Percentiles rank a stretch among this genome's conserved stretches.
Conservation (phyloP, 2,329 filamentous ascomycete genomes). For the Nemania bipapillata region DNA sequence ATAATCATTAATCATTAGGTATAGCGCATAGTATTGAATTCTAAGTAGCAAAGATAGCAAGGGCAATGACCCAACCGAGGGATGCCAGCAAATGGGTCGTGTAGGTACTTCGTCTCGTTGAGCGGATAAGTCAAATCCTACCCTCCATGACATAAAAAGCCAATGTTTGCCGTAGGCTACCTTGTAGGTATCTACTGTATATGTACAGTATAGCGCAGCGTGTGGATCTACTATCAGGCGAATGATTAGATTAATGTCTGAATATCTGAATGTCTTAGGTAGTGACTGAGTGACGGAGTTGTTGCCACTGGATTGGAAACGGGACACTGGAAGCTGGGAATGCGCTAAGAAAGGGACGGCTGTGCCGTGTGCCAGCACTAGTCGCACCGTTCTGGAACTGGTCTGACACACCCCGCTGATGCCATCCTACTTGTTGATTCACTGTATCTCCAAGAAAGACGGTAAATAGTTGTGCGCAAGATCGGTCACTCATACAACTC, state of each 20-base stretch:
- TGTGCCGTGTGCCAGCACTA: background rate
- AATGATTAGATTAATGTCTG: too few species aligned
- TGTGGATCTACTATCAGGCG: too few species aligned
- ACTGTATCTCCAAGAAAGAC: background rate
- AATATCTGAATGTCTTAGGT: background rate
- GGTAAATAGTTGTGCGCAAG: constrained; percentile 20
- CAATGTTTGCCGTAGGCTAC: too few species aligned
- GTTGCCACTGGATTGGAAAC: background rate
- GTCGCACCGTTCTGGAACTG: constrained; percentile 21
- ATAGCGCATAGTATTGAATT: background rate
- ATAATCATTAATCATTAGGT: constrained; percentile 5
- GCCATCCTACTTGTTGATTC: constrained; percentile 3
- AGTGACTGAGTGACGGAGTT: constrained; percentile 5
- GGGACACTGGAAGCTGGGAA: background rate
- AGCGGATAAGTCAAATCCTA: constrained; percentile 27
- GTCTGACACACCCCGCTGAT: background rate
- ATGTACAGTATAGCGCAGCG: too few species aligned
- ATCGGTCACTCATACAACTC: background rate
- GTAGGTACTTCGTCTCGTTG: constrained; percentile 16
- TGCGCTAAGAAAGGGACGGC: background rate
- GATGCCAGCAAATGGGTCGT: constrained; percentile 28
- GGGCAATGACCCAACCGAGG: constrained; percentile 24
- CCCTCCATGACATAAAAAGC: constrained; percentile 22
- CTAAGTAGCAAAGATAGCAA: constrained; percentile 25
- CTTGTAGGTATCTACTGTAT: too few species aligned